Evolutionary conservation across 495 filamentous ascomycete species (phyloP).

Genomic region (Symbiotaphrina buchneri): DNA sequence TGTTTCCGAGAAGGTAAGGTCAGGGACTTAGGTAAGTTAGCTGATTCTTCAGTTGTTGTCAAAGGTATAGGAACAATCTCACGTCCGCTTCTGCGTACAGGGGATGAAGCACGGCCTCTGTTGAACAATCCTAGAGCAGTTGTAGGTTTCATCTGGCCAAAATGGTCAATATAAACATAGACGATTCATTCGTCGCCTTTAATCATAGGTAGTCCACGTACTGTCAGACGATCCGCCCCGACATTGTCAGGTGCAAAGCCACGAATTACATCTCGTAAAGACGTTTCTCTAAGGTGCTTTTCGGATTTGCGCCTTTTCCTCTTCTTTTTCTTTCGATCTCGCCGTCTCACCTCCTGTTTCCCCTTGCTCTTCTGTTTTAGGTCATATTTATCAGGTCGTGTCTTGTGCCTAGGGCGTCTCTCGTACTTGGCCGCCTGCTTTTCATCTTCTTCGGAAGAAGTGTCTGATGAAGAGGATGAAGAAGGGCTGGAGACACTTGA

Average conservation of each 20-base stretch:
- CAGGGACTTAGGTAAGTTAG: no score
- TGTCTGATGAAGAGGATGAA: background rate
- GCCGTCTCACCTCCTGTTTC: background rate
- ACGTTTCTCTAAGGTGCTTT: background rate
- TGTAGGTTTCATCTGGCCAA: slow-evolving; percentile 1
- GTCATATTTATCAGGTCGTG: background rate
- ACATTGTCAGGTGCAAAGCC: no score
- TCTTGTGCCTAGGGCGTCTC: background rate
- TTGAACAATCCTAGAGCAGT: background rate
- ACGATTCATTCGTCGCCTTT: background rate
- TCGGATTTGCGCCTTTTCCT: background rate
- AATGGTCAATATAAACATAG: no score
- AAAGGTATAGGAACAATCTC: no score
- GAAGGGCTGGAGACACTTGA: no score
- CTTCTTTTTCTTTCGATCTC: background rate
- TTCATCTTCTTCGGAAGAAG: background rate
- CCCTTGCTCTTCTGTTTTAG: background rate
- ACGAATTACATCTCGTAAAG: no score
- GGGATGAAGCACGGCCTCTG: background rate
- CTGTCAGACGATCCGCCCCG: slow-evolving; percentile 1
- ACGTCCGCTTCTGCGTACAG: background rate
- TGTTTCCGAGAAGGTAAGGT: no score
- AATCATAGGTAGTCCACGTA: background rate
- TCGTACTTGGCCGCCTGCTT: background rate
- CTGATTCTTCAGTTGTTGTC: no score